phyloP scores from a whole-genome alignment of 331 rosid species.

The Stylosanthes scabra region DNA sequence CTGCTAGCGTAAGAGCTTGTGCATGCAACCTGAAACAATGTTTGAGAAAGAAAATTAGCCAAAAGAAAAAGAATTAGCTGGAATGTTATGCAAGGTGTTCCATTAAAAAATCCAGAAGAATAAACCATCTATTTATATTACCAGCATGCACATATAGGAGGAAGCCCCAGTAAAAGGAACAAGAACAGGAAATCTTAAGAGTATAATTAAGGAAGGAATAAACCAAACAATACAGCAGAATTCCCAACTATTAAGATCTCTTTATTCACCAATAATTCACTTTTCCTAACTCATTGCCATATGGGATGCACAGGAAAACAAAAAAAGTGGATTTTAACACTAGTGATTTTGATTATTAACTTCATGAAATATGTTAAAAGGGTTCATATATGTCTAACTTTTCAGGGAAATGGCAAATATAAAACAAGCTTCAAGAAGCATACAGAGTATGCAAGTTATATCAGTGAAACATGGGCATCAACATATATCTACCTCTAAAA shows the following conservation, averaged over 20 bases:
- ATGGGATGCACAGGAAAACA: not conserved
- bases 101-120: not conserved
- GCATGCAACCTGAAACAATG: slow-evolving; percentile 81
- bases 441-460: not conserved
- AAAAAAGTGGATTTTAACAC: slow-evolving; percentile 5
- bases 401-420: not conserved
- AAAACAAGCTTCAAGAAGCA: not conserved
- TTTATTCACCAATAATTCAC: not conserved
- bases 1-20: slow-evolving; percentile 95
- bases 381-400: not conserved
- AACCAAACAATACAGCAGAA: not conserved
- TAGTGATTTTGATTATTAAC: not conserved
- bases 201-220: not conserved
- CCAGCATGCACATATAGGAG: not conserved
- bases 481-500: not conserved
- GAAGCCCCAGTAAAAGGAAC: not conserved
- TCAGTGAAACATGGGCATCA: not conserved
- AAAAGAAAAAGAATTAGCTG: not conserved
- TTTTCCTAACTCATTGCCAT: slow-evolving; percentile 11
- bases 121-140: not conserved
- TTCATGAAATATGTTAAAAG: slow-evolving; percentile 4
- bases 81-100: slow-evolving; percentile 14
- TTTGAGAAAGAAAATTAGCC: slow-evolving; percentile 22
- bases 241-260: not conserved
- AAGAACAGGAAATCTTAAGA: not conserved